phyloP scores from a whole-genome alignment of 129 eudicot genomes.

The sunflower (Helianthus annuus) region DNA sequence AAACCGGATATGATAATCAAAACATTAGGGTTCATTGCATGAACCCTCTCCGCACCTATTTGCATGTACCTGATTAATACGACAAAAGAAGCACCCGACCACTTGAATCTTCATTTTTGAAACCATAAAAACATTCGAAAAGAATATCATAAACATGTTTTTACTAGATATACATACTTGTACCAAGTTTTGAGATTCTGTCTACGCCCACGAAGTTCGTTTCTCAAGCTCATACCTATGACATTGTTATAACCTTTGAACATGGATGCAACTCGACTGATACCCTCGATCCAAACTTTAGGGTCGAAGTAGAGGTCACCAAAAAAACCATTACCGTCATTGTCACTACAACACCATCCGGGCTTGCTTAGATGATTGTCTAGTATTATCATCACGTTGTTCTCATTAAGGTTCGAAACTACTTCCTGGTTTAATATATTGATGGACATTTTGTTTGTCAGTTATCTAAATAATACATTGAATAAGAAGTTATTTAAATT shows the following conservation, averaged over 20 bases:
- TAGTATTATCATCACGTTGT: conserved; percentile 76
- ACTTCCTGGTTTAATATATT: conserved; percentile 51
- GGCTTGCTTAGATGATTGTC: conserved; percentile 88
- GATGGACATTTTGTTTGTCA: background rate
- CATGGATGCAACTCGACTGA: conserved; percentile 63
- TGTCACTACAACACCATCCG: conserved; percentile 85
- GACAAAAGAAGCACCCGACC: background rate
- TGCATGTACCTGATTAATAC: conserved; percentile 64
- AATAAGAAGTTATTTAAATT: background rate
- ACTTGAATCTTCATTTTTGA: background rate
- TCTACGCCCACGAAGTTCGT: conserved; percentile 76
- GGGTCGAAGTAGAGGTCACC: conserved; percentile 75
- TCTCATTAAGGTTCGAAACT: conserved; percentile 57
- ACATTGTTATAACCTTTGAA: conserved; percentile 54
- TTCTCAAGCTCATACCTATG: conserved; percentile 84
- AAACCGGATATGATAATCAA: conserved; percentile 79
- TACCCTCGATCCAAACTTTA: conserved; percentile 63
- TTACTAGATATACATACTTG: conserved; percentile 42
- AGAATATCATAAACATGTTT: background rate
- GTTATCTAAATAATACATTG: background rate
- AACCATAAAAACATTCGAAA: background rate
- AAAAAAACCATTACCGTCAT: conserved; percentile 82
- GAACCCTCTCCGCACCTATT: conserved; percentile 82
- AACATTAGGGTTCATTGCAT: conserved; percentile 59
- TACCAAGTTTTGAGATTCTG: conserved; percentile 76